Evolutionary conservation across 2,329 filamentous ascomycete species (phyloP).

Genomic region (Pyricularia sp.): DNA sequence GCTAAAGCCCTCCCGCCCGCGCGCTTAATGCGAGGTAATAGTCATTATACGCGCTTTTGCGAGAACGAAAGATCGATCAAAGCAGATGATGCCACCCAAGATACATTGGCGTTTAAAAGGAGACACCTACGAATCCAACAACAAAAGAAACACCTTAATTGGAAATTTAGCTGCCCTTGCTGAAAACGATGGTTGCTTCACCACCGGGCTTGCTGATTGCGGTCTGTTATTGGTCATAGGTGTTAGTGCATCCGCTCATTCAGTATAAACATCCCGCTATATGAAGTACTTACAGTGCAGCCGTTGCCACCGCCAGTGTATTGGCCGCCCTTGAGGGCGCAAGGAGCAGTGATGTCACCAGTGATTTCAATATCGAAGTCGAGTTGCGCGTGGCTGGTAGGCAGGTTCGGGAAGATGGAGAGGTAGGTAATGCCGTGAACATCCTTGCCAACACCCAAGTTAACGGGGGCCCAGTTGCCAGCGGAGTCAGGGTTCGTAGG

Average conservation of each 20-base stretch:
- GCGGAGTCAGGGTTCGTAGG: conserved; percentile 38
- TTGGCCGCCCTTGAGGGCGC: conserved; percentile 55
- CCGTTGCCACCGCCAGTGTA: conserved; percentile 54
- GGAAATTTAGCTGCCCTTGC: conserved; percentile 8
- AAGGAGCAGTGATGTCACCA: conserved; percentile 51
- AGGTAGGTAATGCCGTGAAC: conserved; percentile 60
- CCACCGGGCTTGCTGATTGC: conserved; percentile 27
- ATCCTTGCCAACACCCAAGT: conserved; percentile 71
- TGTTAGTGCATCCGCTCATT: background rate
- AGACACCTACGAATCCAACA: conserved; percentile 5
- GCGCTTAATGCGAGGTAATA: background rate
- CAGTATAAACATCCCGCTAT: background rate
- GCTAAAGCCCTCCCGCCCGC: background rate
- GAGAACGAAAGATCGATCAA: background rate
- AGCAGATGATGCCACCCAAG: conserved; percentile 5
- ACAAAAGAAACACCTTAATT: background rate
- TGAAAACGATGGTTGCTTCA: conserved; percentile 33
- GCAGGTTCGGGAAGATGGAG: conserved; percentile 75
- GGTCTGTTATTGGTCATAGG: conserved; percentile 23
- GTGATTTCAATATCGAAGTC: conserved; percentile 71
- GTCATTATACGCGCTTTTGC: background rate
- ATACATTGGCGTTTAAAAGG: background rate
- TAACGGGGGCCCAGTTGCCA: conserved; percentile 83
- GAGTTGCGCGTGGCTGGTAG: conserved; percentile 60
- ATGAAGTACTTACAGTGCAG: conserved; percentile 64